A percentile compares a stretch with the other conserved stretches of the same genome.
Conservation (phyloP, 495 filamentous ascomycete species). For the Penicillium samsonianum region DNA sequence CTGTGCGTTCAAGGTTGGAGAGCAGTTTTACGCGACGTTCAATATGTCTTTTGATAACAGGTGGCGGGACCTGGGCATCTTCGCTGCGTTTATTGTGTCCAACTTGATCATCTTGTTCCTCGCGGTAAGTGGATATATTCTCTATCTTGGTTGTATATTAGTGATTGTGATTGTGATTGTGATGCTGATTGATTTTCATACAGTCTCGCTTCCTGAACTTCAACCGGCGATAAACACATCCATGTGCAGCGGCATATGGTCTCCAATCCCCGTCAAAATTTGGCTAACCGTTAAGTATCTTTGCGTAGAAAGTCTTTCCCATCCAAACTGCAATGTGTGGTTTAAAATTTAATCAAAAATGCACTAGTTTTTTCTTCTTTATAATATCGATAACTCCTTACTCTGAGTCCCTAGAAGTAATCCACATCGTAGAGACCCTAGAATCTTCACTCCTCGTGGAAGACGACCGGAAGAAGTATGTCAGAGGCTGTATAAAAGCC, state of each 20-base stretch:
- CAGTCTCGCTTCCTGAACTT: slow-evolving; percentile 66
- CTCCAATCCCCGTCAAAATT: neutral
- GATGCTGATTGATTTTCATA: slow-evolving; percentile 21
- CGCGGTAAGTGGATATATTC: slow-evolving; percentile 37
- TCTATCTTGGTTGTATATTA: neutral
- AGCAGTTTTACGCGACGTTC: slow-evolving; percentile 72
- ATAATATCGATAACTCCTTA: too few species aligned
- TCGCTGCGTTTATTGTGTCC: slow-evolving; percentile 68
- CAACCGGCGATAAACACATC: slow-evolving; percentile 55
- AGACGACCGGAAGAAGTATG: too few species aligned
- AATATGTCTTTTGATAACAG: slow-evolving; percentile 63
- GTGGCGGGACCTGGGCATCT: slow-evolving; percentile 82
- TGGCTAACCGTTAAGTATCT: neutral
- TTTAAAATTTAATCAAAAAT: neutral
- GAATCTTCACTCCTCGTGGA: too few species aligned
- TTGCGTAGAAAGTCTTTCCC: neutral
- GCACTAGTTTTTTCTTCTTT: neutral
- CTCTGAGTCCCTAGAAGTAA: too few species aligned
- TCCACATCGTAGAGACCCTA: too few species aligned
- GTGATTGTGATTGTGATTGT: neutral
- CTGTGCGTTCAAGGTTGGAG: slow-evolving; percentile 74
- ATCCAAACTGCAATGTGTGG: neutral
- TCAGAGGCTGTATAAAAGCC: too few species aligned
- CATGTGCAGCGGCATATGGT: neutral
- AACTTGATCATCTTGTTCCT: slow-evolving; percentile 75